Evolutionary conservation across 129 eudicot genomes (phyloP), one percentile per base, ranked within the genome.

Genomic region (Erigeron canadensis): DNA sequence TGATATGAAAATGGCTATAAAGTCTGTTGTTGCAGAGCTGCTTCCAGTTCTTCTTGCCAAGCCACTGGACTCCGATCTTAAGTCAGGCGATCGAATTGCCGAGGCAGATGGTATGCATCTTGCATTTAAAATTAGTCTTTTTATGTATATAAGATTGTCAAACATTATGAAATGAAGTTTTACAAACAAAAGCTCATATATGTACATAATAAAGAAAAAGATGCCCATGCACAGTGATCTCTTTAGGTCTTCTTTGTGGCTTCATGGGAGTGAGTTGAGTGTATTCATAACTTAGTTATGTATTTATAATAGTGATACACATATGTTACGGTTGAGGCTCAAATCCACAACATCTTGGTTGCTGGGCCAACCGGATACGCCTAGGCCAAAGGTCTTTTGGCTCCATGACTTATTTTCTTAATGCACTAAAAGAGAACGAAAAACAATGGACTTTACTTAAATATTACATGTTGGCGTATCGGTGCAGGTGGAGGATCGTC

Each of bases 1-100:
- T 73, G 94, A 95, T 73, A 95, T 95, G 96, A 95, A 95, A 84
- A 79, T 90, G 60, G 91, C 97, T 48, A 87, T 95, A 9, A 95
- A 95, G 74, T 72, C 80, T 3, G 84, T 86, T 41, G 99, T 95
- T 75, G 85, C 86, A 19, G 95, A 86, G 70, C 76, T 90, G 77
- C 96, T 86, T 72, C 96, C 88, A 1, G 85, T 89, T 78, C 90
- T 89, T 28, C 81, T 82, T 81, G 70, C 82, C 47, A 78, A 82
- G 55, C 80, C 84, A 28, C 50, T 71, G 65, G 98, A 87, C 67
- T 81, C 89, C 44, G 95, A 84, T 79, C 83, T 82, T 41, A 65
- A 77, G 37, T 73, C 84, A 39, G 89, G 88, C 69, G 97, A 90
- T 58, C 86, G 93, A 64, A 71, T 77, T 38, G 84, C 63, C 21